phyloP scores from a whole-genome alignment of 345 rosid species.

The Isatis tinctoria region DNA sequence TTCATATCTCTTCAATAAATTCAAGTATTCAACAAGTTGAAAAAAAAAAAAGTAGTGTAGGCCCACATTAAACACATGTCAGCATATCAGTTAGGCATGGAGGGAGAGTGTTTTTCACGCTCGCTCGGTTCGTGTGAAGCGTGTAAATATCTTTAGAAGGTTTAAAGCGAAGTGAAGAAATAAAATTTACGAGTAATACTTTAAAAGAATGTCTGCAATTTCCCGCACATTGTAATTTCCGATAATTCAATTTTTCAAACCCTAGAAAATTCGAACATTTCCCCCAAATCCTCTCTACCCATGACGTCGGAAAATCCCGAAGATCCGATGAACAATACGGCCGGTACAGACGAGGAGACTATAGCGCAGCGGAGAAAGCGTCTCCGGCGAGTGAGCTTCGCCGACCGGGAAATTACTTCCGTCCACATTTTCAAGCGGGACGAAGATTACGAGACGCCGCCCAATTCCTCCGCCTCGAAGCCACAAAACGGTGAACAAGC shows the following conservation, averaged over 20 bases:
- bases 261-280: conserved; percentile 32
- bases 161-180: too few species aligned
- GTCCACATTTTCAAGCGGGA: conserved; percentile 88
- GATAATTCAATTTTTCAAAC: conserved; percentile 23
- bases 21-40: too few species aligned
- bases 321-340: conserved; percentile 41
- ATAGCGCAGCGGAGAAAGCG: conserved; percentile 62
- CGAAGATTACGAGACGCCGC: conserved; percentile 81
- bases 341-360: conserved; percentile 72
- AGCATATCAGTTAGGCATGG: too few species aligned
- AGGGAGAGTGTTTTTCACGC: too few species aligned
- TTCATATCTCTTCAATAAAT: too few species aligned
- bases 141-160: too few species aligned
- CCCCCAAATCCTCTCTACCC: conserved; percentile 10
- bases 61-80: too few species aligned
- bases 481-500: conserved; percentile 20
- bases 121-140: too few species aligned
- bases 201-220: neutral
- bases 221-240: conserved; percentile 26
- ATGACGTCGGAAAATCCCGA: conserved; percentile 50
- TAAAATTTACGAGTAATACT: too few species aligned
- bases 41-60: too few species aligned
- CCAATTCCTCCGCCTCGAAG: conserved; percentile 32
- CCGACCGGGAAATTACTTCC: conserved; percentile 88
- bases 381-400: conserved; percentile 92